Conservation (phyloP, 495 filamentous ascomycete species). For the Cercophora scortea region DNA sequence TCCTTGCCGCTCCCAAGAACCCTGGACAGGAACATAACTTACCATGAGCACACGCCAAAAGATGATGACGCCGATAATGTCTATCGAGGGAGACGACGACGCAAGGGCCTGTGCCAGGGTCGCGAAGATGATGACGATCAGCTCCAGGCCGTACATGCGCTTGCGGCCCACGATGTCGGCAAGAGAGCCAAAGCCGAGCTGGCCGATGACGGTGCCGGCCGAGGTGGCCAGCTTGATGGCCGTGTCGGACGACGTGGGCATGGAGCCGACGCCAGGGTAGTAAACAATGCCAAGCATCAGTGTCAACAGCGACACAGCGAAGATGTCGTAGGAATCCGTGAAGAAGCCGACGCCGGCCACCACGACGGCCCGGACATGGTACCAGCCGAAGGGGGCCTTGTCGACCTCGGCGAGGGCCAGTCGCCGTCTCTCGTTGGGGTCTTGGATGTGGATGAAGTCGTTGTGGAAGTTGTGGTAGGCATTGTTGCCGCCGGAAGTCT, state of each 20-base stretch:
- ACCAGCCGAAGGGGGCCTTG: constrained; percentile 70
- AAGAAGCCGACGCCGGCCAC: constrained; percentile 76
- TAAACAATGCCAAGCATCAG: constrained; percentile 71
- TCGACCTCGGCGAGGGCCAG: constrained; percentile 68
- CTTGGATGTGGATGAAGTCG: constrained; percentile 55
- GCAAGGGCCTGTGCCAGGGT: constrained; percentile 70
- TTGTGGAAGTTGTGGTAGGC: constrained; percentile 65
- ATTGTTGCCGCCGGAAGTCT: constrained; percentile 54
- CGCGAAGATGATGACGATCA: constrained; percentile 81
- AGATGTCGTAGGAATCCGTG: constrained; percentile 69
- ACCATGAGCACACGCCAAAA: constrained; percentile 88
- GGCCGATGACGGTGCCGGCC: constrained; percentile 77
- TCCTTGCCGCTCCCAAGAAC: no score
- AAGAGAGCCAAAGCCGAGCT: constrained; percentile 72
- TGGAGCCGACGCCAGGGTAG: constrained; percentile 46
- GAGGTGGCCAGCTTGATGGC: constrained; percentile 88
- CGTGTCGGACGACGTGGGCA: constrained; percentile 61
- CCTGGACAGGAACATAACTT: no score
- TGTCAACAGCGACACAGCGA: constrained; percentile 57
- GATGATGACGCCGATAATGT: constrained; percentile 68
- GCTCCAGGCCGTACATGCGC: constrained; percentile 80
- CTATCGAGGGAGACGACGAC: constrained; percentile 58
- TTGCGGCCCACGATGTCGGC: constrained; percentile 75
- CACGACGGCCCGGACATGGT: constrained; percentile 60
- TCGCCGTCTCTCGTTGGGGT: constrained; percentile 62